Evolutionary conservation across 1,284 basidiomycete species (phyloP).

Genomic region (Trichosporon asahii): DNA sequence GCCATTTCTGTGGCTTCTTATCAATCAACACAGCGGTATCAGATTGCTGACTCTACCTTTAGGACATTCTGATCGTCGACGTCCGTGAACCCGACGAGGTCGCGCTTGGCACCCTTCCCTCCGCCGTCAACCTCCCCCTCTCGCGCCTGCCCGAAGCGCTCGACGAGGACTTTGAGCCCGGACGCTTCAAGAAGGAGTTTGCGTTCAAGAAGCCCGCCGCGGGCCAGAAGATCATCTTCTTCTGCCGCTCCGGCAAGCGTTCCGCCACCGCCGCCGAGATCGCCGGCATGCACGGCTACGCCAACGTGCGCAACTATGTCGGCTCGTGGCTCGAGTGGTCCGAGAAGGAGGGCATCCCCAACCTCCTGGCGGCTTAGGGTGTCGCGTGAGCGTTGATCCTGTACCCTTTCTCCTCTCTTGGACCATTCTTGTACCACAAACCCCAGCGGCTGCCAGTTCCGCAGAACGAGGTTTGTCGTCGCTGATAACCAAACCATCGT

Average conservation of each 20-base stretch:
- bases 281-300: slow-evolving; percentile 76
- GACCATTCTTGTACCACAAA: background rate
- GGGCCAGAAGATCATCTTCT: slow-evolving; percentile 82
- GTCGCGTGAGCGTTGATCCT: background rate
- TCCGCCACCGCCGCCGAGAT: slow-evolving; percentile 78
- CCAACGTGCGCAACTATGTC: slow-evolving; percentile 81
- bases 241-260: slow-evolving; percentile 88
- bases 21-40: background rate
- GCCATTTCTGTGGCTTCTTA: background rate
- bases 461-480: background rate
- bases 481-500: background rate
- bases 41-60: background rate
- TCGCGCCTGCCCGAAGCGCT: slow-evolving; percentile 71
- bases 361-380: slow-evolving; percentile 2
- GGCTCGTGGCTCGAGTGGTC: slow-evolving; percentile 94
- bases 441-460: background rate
- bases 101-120: slow-evolving; percentile 90
- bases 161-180: slow-evolving; percentile 55
- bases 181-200: slow-evolving; percentile 66
- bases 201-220: slow-evolving; percentile 78
- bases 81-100: slow-evolving; percentile 94
- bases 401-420: background rate
- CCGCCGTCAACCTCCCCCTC: slow-evolving; percentile 88
- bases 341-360: slow-evolving; percentile 32
- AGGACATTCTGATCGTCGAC: slow-evolving; percentile 83